Conservation (phyloP, 208 protist species). For the Crithidia thermophila region DNA sequence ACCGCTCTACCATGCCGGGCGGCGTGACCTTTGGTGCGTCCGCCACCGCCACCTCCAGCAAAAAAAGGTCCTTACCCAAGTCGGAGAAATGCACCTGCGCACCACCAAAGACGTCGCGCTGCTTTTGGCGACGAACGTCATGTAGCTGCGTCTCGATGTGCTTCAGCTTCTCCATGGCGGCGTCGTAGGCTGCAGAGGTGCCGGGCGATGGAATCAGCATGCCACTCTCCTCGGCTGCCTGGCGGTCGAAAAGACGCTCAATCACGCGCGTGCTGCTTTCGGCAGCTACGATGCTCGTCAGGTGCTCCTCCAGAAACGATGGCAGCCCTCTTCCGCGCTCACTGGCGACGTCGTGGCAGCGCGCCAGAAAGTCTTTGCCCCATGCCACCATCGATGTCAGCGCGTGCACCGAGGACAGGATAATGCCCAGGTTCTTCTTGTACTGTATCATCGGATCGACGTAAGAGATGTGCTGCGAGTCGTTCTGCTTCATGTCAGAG, state of each 20-base stretch:
- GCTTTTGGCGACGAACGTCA: conserved; percentile 35
- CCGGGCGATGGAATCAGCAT: conserved; percentile 72
- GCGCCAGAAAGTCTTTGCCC: conserved; percentile 39
- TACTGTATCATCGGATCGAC: conserved; percentile 87
- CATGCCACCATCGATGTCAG: conserved; percentile 69
- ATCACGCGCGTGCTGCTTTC: conserved; percentile 52
- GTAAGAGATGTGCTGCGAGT: conserved; percentile 64
- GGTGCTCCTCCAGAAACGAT: conserved; percentile 60
- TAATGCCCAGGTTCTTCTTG: conserved; percentile 80
- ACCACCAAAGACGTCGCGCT: conserved; percentile 60
- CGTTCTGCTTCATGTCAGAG: conserved; percentile 60
- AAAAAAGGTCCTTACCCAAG: conserved; percentile 86
- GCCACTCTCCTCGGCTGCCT: conserved; percentile 44
- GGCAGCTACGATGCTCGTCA: conserved; percentile 39
- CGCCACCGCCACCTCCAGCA: conserved; percentile 74
- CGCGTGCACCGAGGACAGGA: conserved; percentile 65
- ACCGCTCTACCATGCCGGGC: conserved; percentile 66
- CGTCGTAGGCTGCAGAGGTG: conserved; percentile 64
- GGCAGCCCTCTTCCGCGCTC: conserved; percentile 32
- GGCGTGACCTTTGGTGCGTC: conserved; percentile 51
- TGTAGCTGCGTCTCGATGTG: conserved; percentile 62
- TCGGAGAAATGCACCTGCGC: conserved; percentile 56
- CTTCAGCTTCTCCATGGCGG: conserved; percentile 37
- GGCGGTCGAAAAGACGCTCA: conserved; percentile 64
- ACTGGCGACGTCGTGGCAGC: conserved; percentile 15